These are phyloP conservation scores for Fusarium beomiforme DNA, from an alignment of 2,329 filamentous ascomycete species.

Conservation along the genomic window DNA sequence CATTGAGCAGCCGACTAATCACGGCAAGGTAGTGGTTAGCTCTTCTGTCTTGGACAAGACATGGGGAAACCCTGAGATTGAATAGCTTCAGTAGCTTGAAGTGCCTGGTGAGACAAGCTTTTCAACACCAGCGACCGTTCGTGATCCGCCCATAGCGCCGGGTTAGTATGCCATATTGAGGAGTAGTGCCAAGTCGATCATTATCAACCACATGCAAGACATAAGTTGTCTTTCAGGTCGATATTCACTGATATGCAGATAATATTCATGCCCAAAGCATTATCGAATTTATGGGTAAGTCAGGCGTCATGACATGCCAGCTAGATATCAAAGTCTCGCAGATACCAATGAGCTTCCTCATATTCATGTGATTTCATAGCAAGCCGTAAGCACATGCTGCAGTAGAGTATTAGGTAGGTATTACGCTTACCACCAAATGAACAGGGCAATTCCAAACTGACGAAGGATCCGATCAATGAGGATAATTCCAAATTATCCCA, in stretches of 20 bases:
- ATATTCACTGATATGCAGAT: not conserved
- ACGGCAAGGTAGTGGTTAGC: not conserved
- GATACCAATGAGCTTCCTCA: no score
- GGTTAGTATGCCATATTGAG: constrained; percentile 6
- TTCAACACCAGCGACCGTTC: constrained; percentile 1
- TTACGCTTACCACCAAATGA: not conserved
- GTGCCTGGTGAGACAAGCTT: not conserved
- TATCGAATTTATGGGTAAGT: not conserved
- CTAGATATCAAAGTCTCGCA: not conserved
- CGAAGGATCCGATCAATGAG: not conserved
- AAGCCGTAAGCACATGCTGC: not conserved
- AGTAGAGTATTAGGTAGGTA: not conserved
- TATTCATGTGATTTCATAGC: not conserved
- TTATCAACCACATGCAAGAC: not conserved
- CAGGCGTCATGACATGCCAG: not conserved
- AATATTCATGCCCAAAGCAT: not conserved
- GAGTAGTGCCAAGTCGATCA: constrained; percentile 6
- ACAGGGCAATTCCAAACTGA: not conserved
- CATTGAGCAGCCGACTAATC: not conserved
- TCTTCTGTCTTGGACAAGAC: not conserved
- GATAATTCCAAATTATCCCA: not conserved
- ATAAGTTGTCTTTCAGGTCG: not conserved
- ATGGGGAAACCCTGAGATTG: not conserved
- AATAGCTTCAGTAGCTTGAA: not conserved
- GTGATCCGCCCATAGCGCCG: constrained; percentile 9